Evolutionary conservation across 345 rosid genomes (phyloP), one percentile per base, ranked within the genome.

Genomic region (Arabidopsis arenosa): DNA sequence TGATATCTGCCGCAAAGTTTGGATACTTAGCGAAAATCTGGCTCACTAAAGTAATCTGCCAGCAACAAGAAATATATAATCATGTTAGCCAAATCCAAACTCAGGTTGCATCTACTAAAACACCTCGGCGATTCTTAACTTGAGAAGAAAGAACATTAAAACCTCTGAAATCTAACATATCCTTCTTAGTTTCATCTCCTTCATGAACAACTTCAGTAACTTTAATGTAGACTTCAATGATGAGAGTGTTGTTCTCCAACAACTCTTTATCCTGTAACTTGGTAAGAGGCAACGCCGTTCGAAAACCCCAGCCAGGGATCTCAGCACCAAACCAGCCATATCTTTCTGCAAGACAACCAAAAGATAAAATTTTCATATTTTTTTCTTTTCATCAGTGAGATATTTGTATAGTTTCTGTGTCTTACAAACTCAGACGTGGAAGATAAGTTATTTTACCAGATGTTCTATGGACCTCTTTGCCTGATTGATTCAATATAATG

Each of bases 1-100:
- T 56, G 43, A 69, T 30, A 69, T 43, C 63, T 11, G 30, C 64
- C n/a, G 74, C 74, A 58, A 45, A 30, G n/a, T 70, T 52, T 58
- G 66, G 75, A 33, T 70, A 21, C 23, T 58, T 43, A 35, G 17
- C 36, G 15, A 70, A 45, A 13, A 58, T 58, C 5, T 2, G 40
- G 47, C 37, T 21, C 43, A 58, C 66, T n/a, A 23, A 47, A 18
- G 4, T 4, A 58, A 9, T 17, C 75, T 70, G 57, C 45, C 56
- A 58, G 33, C 51, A 21, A 47, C 48, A 23, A 70, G 5, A 58
- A 5, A 13, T 13, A 33, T 57, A 13, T 58, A 32, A 32, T 57
- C 7, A 43, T 32, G 23, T 62, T 33, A 70, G 32, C 57, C 51
- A 58, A 41, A 45, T 70, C 45, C 55, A 30, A 41, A 43, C 40